phyloP scores from a whole-genome alignment of 257 asterid genomes.

The Nicotiana undulata region DNA sequence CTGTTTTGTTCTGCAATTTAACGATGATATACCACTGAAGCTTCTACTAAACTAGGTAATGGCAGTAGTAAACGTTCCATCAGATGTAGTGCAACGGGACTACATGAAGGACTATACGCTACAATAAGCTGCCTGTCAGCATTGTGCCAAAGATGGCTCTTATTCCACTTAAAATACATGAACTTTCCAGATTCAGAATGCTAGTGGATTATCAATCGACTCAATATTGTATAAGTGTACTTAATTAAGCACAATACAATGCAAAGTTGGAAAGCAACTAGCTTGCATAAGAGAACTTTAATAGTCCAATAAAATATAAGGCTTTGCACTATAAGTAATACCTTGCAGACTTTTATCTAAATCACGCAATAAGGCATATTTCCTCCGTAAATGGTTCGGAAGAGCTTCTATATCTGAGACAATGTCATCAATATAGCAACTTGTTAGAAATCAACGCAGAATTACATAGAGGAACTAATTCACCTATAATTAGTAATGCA shows the following conservation, averaged over 20 bases:
- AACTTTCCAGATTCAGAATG: neutral
- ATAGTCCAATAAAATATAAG: neutral
- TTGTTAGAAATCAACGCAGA: slow-evolving; percentile 1
- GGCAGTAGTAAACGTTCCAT: neutral
- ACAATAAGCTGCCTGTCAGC: neutral
- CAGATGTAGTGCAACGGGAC: neutral
- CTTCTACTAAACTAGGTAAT: neutral
- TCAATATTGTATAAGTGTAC: neutral
- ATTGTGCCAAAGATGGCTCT: neutral
- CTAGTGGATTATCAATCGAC: neutral
- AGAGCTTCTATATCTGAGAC: slow-evolving; percentile 76
- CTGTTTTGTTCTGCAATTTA: neutral
- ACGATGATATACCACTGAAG: neutral
- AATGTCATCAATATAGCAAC: neutral
- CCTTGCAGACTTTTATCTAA: slow-evolving; percentile 90
- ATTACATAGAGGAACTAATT: neutral
- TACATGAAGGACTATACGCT: neutral
- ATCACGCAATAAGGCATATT: slow-evolving; percentile 73
- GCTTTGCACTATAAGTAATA: slow-evolving; percentile 10
- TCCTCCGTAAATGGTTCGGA: slow-evolving; percentile 70
- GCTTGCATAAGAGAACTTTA: neutral
- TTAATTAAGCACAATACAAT: neutral
- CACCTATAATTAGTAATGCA: neutral
- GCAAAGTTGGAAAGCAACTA: neutral
- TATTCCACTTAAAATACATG: neutral